Base-by-base conservation (phyloP, 192 early-diverging fungal genomes). In the Gaertneriomyces semiglobifer region DNA sequence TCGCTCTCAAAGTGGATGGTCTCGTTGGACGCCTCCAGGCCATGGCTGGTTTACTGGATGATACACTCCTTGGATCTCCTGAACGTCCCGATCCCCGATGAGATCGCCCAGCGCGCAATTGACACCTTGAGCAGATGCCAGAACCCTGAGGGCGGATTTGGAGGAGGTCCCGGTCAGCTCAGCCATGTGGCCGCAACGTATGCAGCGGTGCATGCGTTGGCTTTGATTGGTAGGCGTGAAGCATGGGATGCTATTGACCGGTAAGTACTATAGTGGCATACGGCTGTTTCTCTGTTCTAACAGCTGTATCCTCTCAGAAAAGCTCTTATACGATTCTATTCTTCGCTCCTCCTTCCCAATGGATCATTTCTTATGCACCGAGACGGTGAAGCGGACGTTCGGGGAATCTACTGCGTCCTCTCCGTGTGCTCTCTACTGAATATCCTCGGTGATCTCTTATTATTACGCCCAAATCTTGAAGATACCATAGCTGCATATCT, bases 41-140 rank as follows among this genome's bases (percentile, higher is more conserved):
- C 94, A 20, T 98, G 96, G 96, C 73, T 98, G 25, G 77, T 88
- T 7, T 94, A 91, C 62, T 98, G 96, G 96, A 88, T 88, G 25
- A 63, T 93, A 45, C 92, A 96, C 60, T 79, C 91, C 2, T 79
- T 96, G 7, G 90, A 88, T 73, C 76, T 98, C 3, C 63, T 98
- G 53, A 88, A 82, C 14, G 63, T 63, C 11, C 44, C 55, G 11
- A 44, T 83, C 1, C n/a, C 69, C 19, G 9, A 44, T 9, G 68
- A 63, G 1, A 20, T 62, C n/a, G 68, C 60, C 5, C 6, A 33
- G 50, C 86, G 85, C 58, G 79, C 76, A 8, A 69, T 92, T 10
- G 74, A 79, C 0, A 91, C 89, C 1, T 61, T 96, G 4, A 25
- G 63, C 11, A 73, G 74, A 20, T 86, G 89, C 63, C 92, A 96